phyloP scores from a whole-genome alignment of 495 filamentous ascomycete species.

The Amphirosellinia nigrospora region DNA sequence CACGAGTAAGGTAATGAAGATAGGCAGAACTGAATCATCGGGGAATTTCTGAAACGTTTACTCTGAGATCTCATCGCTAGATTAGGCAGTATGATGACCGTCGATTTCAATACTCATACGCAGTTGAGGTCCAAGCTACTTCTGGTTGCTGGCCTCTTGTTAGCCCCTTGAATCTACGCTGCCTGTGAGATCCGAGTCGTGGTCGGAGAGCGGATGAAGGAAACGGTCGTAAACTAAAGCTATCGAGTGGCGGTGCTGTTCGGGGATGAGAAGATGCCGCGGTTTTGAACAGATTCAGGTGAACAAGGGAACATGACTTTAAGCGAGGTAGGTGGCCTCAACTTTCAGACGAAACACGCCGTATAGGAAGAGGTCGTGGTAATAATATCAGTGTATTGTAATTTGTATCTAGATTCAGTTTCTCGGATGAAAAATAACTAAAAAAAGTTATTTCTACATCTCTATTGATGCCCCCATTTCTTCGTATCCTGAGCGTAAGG shows the following conservation, averaged over 20 bases:
- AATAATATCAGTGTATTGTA: not conserved
- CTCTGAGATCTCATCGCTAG: not conserved
- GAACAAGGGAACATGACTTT: not conserved
- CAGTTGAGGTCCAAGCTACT: constrained; percentile 4
- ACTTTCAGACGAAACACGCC: constrained; percentile 3
- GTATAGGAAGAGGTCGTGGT: not conserved
- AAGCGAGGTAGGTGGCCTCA: constrained; percentile 8
- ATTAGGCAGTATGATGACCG: constrained; percentile 13
- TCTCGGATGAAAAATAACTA: not conserved
- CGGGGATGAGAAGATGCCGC: not conserved
- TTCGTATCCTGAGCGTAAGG: constrained; percentile 10
- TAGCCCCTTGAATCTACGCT: constrained; percentile 13
- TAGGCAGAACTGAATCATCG: constrained; percentile 16
- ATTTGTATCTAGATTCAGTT: not conserved
- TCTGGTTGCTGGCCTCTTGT: not conserved
- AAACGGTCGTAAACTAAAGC: not conserved
- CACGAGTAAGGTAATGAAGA: constrained; percentile 22
- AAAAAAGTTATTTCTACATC: not conserved
- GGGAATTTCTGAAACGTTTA: constrained; percentile 14
- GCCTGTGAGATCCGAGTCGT: constrained; percentile 6
- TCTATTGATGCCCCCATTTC: not conserved
- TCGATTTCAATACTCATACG: constrained; percentile 1
- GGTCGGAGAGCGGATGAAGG: not conserved
- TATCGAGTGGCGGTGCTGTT: not conserved
- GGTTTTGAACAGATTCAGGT: not conserved